Base-by-base conservation (phyloP, 164 flowering plant genomes). In the Vitis amurensis region DNA sequence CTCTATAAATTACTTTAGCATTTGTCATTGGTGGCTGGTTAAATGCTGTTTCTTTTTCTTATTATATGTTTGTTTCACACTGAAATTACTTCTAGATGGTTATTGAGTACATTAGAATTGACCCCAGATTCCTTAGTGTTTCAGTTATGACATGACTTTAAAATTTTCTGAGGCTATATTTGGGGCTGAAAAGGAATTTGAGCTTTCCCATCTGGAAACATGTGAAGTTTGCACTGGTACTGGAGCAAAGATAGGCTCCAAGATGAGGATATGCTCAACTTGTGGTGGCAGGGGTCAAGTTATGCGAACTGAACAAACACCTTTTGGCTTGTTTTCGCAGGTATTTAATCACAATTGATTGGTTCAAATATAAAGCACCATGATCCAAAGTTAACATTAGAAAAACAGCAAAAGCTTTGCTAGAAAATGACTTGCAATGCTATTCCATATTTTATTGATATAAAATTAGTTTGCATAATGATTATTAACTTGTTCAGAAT, bases 231-330 rank as follows among this genome's bases (percentile, higher is more conserved):
- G 99, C 80, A 61, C 71, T 76, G 99, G 99, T 61, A 88, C 92
- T 76, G 99, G 98, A 77, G 87, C 97, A 78, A 91, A 89, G 80
- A 68, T 81, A 14, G 98, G 99, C 13, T 91, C 98, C 63, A 93
- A 90, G 83, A 89, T 76, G 93, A 90, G 98, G 73, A 85, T 95
- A 79, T 92, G 98, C 84, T 86, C 97, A 73, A 89, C 96, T 13
- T 95, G 99, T 82, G 99, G 99, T 56, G 99, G 99, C 70, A 83
- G 98, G 77, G 99, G 99, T 71, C 99, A 95, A 79, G 99, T 95
- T 71, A 92, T 95, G 98, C 87, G 98, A 77, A 95, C 99, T 53
- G 99, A 95, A 81, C 98, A 93, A 83, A 95, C 99, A 71, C 98
- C 99, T 67, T 95, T 95, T 77, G 99, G 99, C 69, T 59, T 92